A percentile compares a stretch with the other conserved stretches of the same genome.
These are phyloP conservation scores for Ramalina intermedia DNA, from an alignment of 495 filamentous ascomycete genomes.

Conservation along the genomic window DNA sequence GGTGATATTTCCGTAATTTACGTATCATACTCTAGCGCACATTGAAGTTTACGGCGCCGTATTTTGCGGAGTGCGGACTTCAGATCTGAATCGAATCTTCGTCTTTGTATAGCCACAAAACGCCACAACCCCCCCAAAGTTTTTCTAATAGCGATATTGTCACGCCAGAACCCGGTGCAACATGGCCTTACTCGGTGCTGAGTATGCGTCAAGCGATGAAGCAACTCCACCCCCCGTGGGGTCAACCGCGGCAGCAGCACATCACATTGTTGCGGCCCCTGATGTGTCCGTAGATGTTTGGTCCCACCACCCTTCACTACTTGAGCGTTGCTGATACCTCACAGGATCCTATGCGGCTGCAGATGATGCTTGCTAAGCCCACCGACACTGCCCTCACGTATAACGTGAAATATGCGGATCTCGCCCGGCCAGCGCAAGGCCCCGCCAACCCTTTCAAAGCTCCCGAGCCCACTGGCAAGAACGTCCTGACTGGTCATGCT, in stretches of 20 bases:
- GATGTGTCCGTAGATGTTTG: slow-evolving; percentile 52
- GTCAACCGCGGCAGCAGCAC: slow-evolving; percentile 16
- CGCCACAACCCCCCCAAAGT: too few relatives aligned
- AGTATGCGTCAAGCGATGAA: slow-evolving; percentile 41
- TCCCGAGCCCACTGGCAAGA: slow-evolving; percentile 50
- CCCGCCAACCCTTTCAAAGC: slow-evolving; percentile 69
- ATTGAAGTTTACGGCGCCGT: too few relatives aligned
- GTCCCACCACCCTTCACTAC: slow-evolving; percentile 20
- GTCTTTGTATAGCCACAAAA: too few relatives aligned
- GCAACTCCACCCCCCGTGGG: slow-evolving; percentile 19
- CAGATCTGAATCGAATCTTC: too few relatives aligned
- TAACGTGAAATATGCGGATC: slow-evolving; percentile 57
- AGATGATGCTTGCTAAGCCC: slow-evolving; percentile 42
- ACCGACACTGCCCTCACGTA: slow-evolving; percentile 38
- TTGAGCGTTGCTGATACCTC: slow-evolving; percentile 11
- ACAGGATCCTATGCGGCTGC: slow-evolving; percentile 42
- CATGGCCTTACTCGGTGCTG: slow-evolving; percentile 35
- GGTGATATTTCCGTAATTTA: too few relatives aligned
- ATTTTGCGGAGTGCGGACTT: too few relatives aligned
- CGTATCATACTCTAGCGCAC: too few relatives aligned
- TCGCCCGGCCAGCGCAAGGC: slow-evolving; percentile 53
- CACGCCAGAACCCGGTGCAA: neutral
- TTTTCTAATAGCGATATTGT: too few relatives aligned
- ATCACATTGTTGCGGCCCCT: slow-evolving; percentile 36
- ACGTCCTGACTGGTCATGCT: slow-evolving; percentile 79